phyloP scores from a whole-genome alignment of 805 yeast genomes.

The Starmerella powellii region DNA sequence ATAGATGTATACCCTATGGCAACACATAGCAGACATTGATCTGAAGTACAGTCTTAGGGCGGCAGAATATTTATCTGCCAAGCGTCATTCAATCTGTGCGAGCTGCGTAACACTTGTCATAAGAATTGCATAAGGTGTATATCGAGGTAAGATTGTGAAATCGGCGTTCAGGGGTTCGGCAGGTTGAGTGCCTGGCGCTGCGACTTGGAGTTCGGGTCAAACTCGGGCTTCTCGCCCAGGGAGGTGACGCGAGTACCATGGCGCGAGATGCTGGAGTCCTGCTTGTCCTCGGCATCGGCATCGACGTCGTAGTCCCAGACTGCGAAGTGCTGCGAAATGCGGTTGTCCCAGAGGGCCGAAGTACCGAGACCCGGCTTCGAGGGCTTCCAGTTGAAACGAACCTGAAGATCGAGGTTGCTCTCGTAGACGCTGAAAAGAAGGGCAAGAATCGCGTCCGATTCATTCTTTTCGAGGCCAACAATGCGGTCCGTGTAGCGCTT shows the following conservation, averaged over 20 bases:
- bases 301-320: slow-evolving; percentile 33
- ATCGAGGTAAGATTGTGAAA: background rate
- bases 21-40: no score
- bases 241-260: slow-evolving; percentile 46
- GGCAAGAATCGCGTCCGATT: slow-evolving; percentile 47
- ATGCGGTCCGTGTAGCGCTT: slow-evolving; percentile 52
- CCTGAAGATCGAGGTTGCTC: slow-evolving; percentile 32
- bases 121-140: no score
- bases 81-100: no score
- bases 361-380: slow-evolving; percentile 28
- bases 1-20: no score
- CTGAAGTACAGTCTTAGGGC: no score
- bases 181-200: slow-evolving; percentile 19
- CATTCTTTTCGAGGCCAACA: slow-evolving; percentile 61
- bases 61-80: no score
- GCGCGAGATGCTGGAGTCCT: slow-evolving; percentile 14
- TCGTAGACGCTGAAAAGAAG: slow-evolving; percentile 36
- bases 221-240: slow-evolving; percentile 43
- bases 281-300: slow-evolving; percentile 6
- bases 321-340: slow-evolving; percentile 41
- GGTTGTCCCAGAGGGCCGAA: slow-evolving; percentile 44
- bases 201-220: slow-evolving; percentile 32
- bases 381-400: slow-evolving; percentile 39
- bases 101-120: no score
- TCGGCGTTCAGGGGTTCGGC: slow-evolving; percentile 23